phyloP scores from a whole-genome alignment of 2,329 filamentous ascomycete species.

The Penicillium glabrum region DNA sequence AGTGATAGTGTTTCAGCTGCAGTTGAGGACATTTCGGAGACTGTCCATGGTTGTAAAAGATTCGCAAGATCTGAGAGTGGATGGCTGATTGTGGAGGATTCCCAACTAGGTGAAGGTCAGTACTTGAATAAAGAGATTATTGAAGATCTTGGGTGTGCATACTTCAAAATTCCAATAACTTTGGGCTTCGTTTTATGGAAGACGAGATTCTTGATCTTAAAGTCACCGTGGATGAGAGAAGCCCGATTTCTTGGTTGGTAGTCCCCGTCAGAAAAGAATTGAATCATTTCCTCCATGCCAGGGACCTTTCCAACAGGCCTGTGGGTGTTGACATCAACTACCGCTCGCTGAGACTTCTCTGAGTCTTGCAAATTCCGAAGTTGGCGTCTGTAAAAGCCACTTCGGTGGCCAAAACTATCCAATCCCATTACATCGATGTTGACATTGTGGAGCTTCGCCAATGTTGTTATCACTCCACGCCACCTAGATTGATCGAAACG shows the following conservation, averaged over 20 bases:
- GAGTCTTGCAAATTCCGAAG: not conserved
- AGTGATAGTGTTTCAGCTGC: not conserved
- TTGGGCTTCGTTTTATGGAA: not conserved
- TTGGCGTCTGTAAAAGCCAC: not conserved
- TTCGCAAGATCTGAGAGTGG: not conserved
- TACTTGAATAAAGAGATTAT: not conserved
- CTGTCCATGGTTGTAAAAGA: not conserved
- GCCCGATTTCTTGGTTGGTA: not conserved
- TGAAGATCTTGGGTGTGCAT: not conserved
- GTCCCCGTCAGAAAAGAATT: not conserved
- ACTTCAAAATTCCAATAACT: not conserved
- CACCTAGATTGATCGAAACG: not conserved
- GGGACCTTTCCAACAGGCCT: not conserved
- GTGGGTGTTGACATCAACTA: not conserved
- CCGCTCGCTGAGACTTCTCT: not conserved
- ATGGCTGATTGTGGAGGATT: not conserved
- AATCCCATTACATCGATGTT: not conserved
- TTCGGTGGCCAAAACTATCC: not conserved
- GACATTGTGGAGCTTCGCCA: not conserved
- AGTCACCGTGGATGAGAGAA: not conserved
- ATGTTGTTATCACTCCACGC: not conserved
- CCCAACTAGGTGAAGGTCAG: not conserved
- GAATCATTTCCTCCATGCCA: not conserved
- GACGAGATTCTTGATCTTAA: not conserved
- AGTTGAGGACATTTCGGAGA: not conserved